Conservation (phyloP, 2,329 filamentous ascomycete genomes). For the Allantophomopsis lycopodina region DNA sequence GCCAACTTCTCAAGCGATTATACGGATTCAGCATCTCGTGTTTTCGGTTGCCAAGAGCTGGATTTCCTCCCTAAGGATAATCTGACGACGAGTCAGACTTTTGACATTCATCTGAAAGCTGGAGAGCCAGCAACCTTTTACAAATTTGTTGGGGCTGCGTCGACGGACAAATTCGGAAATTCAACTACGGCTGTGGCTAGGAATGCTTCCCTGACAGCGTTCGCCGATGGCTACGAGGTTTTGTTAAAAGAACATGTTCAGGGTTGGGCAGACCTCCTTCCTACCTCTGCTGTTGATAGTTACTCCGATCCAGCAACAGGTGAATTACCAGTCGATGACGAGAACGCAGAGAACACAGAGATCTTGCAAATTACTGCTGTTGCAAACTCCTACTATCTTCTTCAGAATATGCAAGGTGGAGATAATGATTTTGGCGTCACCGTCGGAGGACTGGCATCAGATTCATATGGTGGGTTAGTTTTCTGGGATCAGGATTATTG, state of each 20-base stretch:
- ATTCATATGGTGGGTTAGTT: slow-evolving; percentile 47
- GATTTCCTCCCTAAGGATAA: slow-evolving; percentile 37
- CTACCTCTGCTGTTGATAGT: slow-evolving; percentile 46
- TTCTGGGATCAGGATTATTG: slow-evolving; percentile 25
- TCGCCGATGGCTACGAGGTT: slow-evolving; percentile 36
- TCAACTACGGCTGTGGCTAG: slow-evolving; percentile 36
- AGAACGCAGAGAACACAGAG: slow-evolving; percentile 44
- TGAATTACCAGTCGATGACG: slow-evolving; percentile 37
- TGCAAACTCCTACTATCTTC: slow-evolving; percentile 39
- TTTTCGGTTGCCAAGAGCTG: slow-evolving; percentile 2
- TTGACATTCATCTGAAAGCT: slow-evolving; percentile 34
- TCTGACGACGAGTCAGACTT: slow-evolving; percentile 47
- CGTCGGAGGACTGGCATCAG: slow-evolving; percentile 53
- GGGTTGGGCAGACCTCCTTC: slow-evolving; percentile 50
- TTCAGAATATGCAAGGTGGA: slow-evolving; percentile 33
- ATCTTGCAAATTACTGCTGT: slow-evolving; percentile 35
- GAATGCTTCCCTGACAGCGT: slow-evolving; percentile 34
- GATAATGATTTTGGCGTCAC: slow-evolving; percentile 49
- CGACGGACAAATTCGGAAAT: slow-evolving; percentile 50
- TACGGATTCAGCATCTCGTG: slow-evolving; percentile 20
- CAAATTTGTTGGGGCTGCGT: slow-evolving; percentile 58
- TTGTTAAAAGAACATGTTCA: slow-evolving; percentile 39
- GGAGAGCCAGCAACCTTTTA: slow-evolving; percentile 39
- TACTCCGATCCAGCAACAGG: slow-evolving; percentile 43
- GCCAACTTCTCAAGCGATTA: slow-evolving; percentile 21